Conservation (phyloP, 306 rosid genomes). For the Leucaena leucocephala region DNA sequence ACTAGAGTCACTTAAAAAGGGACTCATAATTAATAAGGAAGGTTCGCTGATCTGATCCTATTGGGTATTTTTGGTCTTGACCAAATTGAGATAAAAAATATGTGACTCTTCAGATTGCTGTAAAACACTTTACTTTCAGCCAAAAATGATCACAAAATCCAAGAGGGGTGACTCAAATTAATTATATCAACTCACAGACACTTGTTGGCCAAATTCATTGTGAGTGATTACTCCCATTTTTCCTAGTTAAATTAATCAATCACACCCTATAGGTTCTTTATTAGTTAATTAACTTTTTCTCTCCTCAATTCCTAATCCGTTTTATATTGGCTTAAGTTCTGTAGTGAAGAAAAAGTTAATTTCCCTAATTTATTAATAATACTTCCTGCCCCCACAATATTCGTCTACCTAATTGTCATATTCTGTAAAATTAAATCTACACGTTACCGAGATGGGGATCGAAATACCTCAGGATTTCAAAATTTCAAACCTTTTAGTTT, state of each 20-base stretch:
- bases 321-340: neutral
- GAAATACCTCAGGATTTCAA: neutral
- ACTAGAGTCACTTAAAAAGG: slow-evolving; percentile 47
- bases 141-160: slow-evolving; percentile 31
- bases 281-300: neutral
- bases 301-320: neutral
- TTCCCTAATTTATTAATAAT: neutral
- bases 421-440: neutral
- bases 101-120: slow-evolving; percentile 52
- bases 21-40: slow-evolving; percentile 1
- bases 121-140: slow-evolving; percentile 20
- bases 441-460: neutral
- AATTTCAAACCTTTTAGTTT: neutral
- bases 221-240: neutral
- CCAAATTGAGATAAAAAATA: slow-evolving; percentile 36
- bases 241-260: neutral
- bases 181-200: slow-evolving; percentile 38
- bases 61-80: slow-evolving; percentile 23
- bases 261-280: neutral
- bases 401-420: neutral
- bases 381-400: no score
- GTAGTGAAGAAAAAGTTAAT: neutral
- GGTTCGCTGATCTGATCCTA: slow-evolving; percentile 32
- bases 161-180: slow-evolving; percentile 37
- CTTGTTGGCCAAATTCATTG: slow-evolving; percentile 33